Evolutionary conservation across 169 alveolate species (phyloP), one percentile per base, ranked within the genome.

Genomic region (Plasmodium falciparum): DNA sequence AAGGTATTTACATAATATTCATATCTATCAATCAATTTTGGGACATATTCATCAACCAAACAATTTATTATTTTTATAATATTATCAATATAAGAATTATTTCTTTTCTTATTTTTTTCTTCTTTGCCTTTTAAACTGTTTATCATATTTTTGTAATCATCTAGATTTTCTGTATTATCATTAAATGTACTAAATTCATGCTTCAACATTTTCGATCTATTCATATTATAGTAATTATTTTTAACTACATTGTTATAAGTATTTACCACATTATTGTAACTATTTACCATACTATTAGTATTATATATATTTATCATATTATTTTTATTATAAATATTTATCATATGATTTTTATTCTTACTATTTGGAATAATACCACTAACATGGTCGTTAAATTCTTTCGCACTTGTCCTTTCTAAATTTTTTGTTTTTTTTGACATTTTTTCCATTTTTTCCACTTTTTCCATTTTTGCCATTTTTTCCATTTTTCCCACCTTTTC

Each of bases 1-100:
- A 78, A 71, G 3, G 89, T 66, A 39, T 78, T 78, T 76, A 78
- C 54, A 52, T 78, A 78, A 22, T 78, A 78, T 70, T 78, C 89
- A 78, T 78, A 78, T 43, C 89, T 65, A 70, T 78, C 89, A 22
- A 78, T 78, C 61, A 78, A 22, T 70, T 78, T 78, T 4, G 89
- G 89, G 2, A 78, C 89, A 50, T 78, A 78, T 50, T 78, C 89
- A 66, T 78, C 78, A 50, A 78, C 71, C 12, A 78, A 70, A 58
- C 89, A 65, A 58, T 78, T 78, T 78, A 78, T 78, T 66, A 78
- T 78, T 78, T 78, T 78, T 49, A 78, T 65, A 56, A 78, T 66
- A 45, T 59, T 66, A 71, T 78, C 89, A 65, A 78, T 66, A 43
- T 73, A 78, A 22, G 78, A 52, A 71, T 17, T 76, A 13, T 65